Evolutionary conservation across 257 asterid genomes (phyloP).

Genomic region (Solanum chmielewskii): DNA sequence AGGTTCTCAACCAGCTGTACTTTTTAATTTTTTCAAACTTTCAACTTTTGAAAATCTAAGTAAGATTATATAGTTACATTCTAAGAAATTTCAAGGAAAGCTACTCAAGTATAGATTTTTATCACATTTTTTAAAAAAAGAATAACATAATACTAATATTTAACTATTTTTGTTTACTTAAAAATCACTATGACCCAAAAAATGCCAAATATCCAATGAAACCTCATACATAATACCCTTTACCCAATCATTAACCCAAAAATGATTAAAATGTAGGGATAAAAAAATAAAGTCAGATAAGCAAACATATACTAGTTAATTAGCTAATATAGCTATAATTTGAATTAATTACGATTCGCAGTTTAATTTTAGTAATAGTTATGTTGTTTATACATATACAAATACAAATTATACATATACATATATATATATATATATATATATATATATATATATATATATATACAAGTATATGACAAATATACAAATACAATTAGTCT

Average conservation of each 20-base stretch:
- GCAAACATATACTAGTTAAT: too few relatives aligned
- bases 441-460: too few relatives aligned
- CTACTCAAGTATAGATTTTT: not conserved
- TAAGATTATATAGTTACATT: not conserved
- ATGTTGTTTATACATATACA: too few relatives aligned
- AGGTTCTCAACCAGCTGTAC: not conserved
- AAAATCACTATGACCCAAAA: not conserved
- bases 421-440: too few relatives aligned
- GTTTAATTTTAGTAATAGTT: too few relatives aligned
- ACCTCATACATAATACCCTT: not conserved
- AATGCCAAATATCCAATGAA: not conserved
- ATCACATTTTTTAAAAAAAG: not conserved
- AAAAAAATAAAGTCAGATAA: too few relatives aligned
- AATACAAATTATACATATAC: too few relatives aligned
- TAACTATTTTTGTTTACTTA: not conserved
- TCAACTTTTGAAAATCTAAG: not conserved
- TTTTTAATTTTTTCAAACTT: not conserved
- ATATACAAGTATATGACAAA: too few relatives aligned
- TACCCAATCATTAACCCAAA: not conserved
- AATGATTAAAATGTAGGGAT: not conserved
- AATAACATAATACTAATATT: not conserved
- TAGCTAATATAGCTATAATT: too few relatives aligned
- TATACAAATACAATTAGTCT: too few relatives aligned
- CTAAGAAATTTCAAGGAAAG: not conserved
- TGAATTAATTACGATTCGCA: not conserved